Evolutionary conservation across 2,329 filamentous ascomycete genomes (phyloP).

Genomic region (Sporothrix protearum): DNA sequence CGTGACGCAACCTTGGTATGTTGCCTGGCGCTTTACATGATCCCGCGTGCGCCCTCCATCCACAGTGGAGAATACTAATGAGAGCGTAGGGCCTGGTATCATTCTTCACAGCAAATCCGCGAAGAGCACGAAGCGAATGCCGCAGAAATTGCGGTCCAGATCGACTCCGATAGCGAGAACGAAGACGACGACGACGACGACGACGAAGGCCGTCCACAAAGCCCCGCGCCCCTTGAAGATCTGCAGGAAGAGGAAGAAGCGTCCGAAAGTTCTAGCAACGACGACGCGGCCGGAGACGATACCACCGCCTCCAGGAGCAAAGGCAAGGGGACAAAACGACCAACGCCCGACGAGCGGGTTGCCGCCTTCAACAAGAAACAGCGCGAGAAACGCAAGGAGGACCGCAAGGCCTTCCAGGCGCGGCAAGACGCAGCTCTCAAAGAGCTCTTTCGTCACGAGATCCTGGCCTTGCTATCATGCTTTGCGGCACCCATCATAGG

Average conservation of each 20-base stretch:
- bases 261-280: slow-evolving; percentile 43
- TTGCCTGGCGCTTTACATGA: neutral
- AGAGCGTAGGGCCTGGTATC: slow-evolving; percentile 64
- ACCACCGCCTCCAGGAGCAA: neutral
- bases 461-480: slow-evolving; percentile 70
- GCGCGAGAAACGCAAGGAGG: slow-evolving; percentile 27
- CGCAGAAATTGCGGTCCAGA: slow-evolving; percentile 43
- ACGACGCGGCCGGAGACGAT: slow-evolving; percentile 16
- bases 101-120: slow-evolving; percentile 62
- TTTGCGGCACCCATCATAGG: slow-evolving; percentile 76
- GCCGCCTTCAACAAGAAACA: slow-evolving; percentile 21
- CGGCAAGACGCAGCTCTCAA: slow-evolving; percentile 43
- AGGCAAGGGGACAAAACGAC: neutral
- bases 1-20: slow-evolving; percentile 81
- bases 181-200: slow-evolving; percentile 19
- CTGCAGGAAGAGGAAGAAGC: slow-evolving; percentile 45
- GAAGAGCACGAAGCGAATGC: slow-evolving; percentile 46
- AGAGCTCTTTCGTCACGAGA: slow-evolving; percentile 72
- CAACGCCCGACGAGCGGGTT: slow-evolving; percentile 11
- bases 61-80: neutral
- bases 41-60: neutral
- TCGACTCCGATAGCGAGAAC: slow-evolving; percentile 35
- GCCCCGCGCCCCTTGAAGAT: slow-evolving; percentile 36
- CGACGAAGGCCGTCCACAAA: neutral
- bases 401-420: slow-evolving; percentile 27